phyloP scores from a whole-genome alignment of 2,329 filamentous ascomycete species.

The Hyphodiscus sp. region DNA sequence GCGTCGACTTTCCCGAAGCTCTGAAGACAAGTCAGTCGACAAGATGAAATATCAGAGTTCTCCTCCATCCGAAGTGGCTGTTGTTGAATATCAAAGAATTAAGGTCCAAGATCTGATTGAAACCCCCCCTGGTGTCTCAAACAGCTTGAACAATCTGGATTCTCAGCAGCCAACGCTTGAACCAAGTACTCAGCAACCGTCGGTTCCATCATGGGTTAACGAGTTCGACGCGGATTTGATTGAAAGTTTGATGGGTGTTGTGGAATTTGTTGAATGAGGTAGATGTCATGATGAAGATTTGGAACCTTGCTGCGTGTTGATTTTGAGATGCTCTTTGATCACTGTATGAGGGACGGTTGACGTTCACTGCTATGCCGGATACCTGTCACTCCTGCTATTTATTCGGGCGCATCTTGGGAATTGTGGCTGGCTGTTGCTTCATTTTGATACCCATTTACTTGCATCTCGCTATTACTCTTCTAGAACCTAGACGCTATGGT shows the following conservation, averaged over 20 bases:
- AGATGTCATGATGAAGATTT: background rate
- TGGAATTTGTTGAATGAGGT: slow-evolving; percentile 30
- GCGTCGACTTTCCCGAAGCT: slow-evolving; percentile 8
- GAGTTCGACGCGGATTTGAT: slow-evolving; percentile 30
- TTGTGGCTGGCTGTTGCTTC: background rate
- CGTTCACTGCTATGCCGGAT: background rate
- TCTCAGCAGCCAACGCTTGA: background rate
- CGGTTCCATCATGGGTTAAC: slow-evolving; percentile 27
- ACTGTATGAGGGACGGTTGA: background rate
- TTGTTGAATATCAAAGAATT: background rate
- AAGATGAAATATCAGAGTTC: background rate
- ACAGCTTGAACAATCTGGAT: background rate
- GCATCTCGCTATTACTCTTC: background rate
- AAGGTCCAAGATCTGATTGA: background rate
- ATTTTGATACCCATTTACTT: background rate
- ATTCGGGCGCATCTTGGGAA: background rate
- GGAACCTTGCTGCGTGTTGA: background rate
- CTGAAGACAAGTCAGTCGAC: no score
- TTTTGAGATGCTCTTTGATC: background rate
- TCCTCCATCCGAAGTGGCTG: background rate
- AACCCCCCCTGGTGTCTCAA: background rate
- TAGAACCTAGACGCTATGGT: background rate
- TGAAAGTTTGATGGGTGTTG: slow-evolving; percentile 25
- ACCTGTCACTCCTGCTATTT: background rate
- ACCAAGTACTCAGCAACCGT: background rate